These are phyloP conservation scores for Vitis labrusca DNA, from an alignment of 164 flowering plant species.

Conservation along the genomic window DNA sequence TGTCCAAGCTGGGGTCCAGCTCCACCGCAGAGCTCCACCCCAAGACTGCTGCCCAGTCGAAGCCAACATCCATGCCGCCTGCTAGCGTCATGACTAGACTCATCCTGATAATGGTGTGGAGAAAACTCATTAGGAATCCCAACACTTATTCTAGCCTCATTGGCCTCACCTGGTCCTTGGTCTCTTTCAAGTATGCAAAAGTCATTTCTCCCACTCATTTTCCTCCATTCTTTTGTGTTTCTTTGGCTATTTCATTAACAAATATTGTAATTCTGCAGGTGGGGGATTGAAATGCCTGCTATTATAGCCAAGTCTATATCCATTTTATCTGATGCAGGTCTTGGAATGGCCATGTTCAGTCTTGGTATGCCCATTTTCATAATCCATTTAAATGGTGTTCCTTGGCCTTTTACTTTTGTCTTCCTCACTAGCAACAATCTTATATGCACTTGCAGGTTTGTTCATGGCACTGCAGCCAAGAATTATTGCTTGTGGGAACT, in stretches of 20 bases:
- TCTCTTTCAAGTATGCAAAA: constrained; percentile 20
- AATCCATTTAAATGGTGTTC: too few species aligned
- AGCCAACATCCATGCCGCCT: constrained; percentile 21
- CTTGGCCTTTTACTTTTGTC: too few species aligned
- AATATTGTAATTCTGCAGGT: constrained; percentile 5
- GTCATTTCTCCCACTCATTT: not conserved
- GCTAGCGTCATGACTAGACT: constrained; percentile 34
- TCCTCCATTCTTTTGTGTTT: not conserved
- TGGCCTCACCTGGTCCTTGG: constrained; percentile 32
- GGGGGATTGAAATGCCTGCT: constrained; percentile 21
- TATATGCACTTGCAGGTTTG: constrained; percentile 9
- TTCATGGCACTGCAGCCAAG: constrained; percentile 28
- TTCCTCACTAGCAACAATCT: not conserved
- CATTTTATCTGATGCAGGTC: constrained; percentile 24
- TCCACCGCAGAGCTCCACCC: constrained; percentile 15
- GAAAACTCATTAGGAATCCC: constrained; percentile 34
- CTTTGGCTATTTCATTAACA: not conserved
- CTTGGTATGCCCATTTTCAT: constrained; percentile 7
- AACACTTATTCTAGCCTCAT: constrained; percentile 32
- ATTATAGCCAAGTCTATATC: constrained; percentile 18
- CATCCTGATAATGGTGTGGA: constrained; percentile 34
- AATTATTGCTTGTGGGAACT: constrained; percentile 21
- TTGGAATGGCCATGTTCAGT: constrained; percentile 26
- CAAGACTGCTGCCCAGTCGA: not conserved
- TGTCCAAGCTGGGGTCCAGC: constrained; percentile 14